Base-by-base conservation (phyloP, 257 asterid genomes). In the Eustoma russellianum region DNA sequence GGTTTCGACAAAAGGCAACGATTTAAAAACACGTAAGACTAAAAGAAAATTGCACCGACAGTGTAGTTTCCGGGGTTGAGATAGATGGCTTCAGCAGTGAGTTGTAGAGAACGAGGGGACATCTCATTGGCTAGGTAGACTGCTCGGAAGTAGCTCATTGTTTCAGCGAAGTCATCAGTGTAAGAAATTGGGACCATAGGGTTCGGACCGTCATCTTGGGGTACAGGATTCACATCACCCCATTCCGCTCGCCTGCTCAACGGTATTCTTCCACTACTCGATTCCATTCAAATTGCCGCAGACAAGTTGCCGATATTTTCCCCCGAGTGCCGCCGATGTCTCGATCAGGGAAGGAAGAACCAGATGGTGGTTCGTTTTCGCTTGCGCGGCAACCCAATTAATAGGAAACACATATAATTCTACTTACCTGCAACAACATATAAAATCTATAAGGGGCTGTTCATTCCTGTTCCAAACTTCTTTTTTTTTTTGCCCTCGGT, bases 71-170 rank as follows among this genome's bases (percentile, higher is more conserved):
- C 98, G 11, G 98, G 69, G 69, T 87, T 87, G 54, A 87, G 79
- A 18, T 35, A 30, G 61, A 91, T 79, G 48, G 90, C 88, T 66
- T 87, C 88, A 30, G 77, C 24, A 11, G 98, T 91, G 68, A 91
- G 87, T 9, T 76, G 71, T 35, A 91, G 95, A 10, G 95, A 79
- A 19, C 95, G 94, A 5, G 77, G 67, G 38, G 98, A 82, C 4
- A 85, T 88, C 67, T 91, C 98, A 48, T 87, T 79, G n/a, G 94
- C 88, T 15, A 80, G 64, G 80, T 77, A 87, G 10, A 87, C 69
- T 6, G 98, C 96, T 63, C 98, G 69, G 66, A 91, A 91, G 67
- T 82, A 91, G 62, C 81, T 81, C 98, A 91, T 87, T 53, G 93
- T 79, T 61, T 91, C 96, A 9, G 48, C 60, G 76, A 91, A 91